Percentiles rank a stretch among this genome's conserved stretches.
phyloP scores from a whole-genome alignment of 2,329 filamentous ascomycete genomes.

The Pyrenophora seminiperda region DNA sequence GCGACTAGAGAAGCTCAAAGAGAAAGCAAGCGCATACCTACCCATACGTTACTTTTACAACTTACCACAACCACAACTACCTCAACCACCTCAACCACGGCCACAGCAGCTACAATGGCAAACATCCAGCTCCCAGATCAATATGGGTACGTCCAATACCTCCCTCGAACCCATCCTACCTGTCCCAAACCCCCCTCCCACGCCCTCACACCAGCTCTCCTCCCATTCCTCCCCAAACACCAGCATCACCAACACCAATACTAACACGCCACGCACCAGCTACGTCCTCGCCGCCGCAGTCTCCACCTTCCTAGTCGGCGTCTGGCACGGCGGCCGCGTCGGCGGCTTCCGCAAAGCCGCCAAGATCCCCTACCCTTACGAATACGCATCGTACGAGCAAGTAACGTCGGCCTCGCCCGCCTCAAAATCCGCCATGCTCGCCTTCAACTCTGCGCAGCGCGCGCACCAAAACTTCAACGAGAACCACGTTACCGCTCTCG shows the following conservation, averaged over 20 bases:
- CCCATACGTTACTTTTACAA: too few species aligned
- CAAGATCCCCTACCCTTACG: constrained; percentile 62
- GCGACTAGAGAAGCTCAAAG: too few species aligned
- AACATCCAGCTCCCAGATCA: constrained; percentile 32
- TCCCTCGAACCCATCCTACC: background rate
- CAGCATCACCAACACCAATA: background rate
- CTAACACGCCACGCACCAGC: constrained; percentile 47
- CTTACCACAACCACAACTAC: background rate
- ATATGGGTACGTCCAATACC: constrained; percentile 37
- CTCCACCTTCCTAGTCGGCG: constrained; percentile 59
- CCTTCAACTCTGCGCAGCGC: constrained; percentile 53
- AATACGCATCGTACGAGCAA: constrained; percentile 62
- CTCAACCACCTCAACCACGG: background rate
- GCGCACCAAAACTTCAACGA: constrained; percentile 64
- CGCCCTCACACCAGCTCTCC: background rate
- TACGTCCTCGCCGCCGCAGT: constrained; percentile 61
- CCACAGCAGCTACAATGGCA: constrained; percentile 24
- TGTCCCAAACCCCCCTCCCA: background rate
- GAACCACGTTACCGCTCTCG: constrained; percentile 59
- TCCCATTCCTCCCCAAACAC: background rate
- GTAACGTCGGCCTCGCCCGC: constrained; percentile 49
- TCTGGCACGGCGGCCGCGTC: constrained; percentile 58
- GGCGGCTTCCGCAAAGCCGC: constrained; percentile 56
- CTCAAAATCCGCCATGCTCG: constrained; percentile 51
- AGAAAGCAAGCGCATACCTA: too few species aligned